Conservation (phyloP, 495 filamentous ascomycete genomes). For the Haplographium delicatum region DNA sequence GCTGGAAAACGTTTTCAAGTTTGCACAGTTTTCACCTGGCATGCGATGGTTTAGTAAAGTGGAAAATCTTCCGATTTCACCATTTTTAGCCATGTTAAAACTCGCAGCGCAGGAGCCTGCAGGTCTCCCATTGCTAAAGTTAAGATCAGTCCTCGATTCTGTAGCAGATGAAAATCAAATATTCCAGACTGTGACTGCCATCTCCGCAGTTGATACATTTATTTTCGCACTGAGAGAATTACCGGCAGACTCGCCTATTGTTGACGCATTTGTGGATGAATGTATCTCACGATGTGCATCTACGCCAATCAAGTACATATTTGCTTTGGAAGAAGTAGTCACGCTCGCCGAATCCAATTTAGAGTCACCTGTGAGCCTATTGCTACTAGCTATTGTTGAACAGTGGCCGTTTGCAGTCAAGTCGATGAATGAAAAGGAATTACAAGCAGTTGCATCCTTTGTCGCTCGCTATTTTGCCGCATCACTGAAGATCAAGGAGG, state of each 20-base stretch:
- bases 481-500: constrained; percentile 37
- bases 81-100: constrained; percentile 58
- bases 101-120: constrained; percentile 41
- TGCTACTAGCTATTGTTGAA: constrained; percentile 62
- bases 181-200: constrained; percentile 34
- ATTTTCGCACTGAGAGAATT: constrained; percentile 40
- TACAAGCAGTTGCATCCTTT: constrained; percentile 47
- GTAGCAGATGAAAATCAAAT: constrained; percentile 47
- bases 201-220: constrained; percentile 47
- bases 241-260: constrained; percentile 14
- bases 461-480: constrained; percentile 43
- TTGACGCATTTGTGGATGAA: constrained; percentile 72
- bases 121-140: constrained; percentile 34
- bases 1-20: constrained; percentile 67
- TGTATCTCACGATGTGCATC: constrained; percentile 65
- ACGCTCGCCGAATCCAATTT: constrained; percentile 23
- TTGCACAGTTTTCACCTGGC: constrained; percentile 69
- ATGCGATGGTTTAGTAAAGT: constrained; percentile 72
- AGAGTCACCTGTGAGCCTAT: constrained; percentile 35
- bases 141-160: constrained; percentile 41
- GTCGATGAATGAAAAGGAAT: constrained; percentile 32
- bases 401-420: constrained; percentile 70
- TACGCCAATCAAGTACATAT: constrained; percentile 70
- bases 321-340: constrained; percentile 31
- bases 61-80: constrained; percentile 47